A percentile compares a stretch with the other conserved stretches of the same genome.
Evolutionary conservation across 2,329 filamentous ascomycete species (phyloP).

Genomic region (Diaporthe aspalathi): DNA sequence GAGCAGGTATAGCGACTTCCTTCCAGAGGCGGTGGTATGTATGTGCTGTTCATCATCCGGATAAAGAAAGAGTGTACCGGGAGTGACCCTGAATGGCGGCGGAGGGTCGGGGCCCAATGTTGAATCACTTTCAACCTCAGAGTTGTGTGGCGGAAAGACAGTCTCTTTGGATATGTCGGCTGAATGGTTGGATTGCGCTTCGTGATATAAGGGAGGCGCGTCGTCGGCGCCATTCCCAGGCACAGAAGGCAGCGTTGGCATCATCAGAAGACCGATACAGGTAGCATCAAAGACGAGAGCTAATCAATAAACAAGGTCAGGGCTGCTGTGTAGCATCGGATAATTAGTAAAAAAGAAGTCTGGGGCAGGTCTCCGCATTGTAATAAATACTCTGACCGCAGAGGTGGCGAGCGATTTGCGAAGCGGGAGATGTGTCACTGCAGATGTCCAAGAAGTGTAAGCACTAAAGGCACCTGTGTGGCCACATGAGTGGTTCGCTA

Average conservation of each 20-base stretch:
- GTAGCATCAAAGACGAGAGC: neutral
- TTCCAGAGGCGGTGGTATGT: neutral
- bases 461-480: neutral
- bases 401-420: neutral
- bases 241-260: conserved; percentile 6
- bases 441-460: neutral
- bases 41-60: conserved; percentile 1
- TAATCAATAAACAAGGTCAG: neutral
- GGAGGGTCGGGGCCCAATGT: conserved; percentile 7
- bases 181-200: conserved; percentile 1
- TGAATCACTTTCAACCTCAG: neutral
- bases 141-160: neutral
- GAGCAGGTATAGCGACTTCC: conserved; percentile 26
- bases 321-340: too few species aligned
- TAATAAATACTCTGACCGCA: neutral
- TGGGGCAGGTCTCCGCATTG: neutral
- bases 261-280: neutral
- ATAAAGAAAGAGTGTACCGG: conserved; percentile 23
- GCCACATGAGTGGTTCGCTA: neutral
- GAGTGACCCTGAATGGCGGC: conserved; percentile 31
- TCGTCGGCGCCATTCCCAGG: neutral
- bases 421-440: neutral
- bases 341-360: neutral
- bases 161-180: neutral
- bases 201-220: conserved; percentile 1